These are phyloP conservation scores for Saxophila tyrrhenica DNA, from an alignment of 495 filamentous ascomycete species.

Conservation along the genomic window DNA sequence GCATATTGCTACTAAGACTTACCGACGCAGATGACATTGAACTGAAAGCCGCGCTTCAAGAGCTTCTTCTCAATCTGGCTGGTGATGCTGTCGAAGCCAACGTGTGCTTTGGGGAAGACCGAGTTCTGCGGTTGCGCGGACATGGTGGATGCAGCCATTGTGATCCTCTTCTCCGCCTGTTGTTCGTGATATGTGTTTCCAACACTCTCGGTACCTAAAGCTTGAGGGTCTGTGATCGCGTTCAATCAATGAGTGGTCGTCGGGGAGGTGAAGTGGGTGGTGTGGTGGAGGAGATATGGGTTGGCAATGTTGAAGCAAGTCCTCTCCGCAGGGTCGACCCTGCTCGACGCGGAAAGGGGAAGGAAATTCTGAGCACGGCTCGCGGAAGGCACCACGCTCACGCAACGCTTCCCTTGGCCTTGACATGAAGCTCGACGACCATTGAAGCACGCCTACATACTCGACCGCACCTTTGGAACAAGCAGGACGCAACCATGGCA, in stretches of 20 bases:
- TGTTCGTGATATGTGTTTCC: too few relatives aligned
- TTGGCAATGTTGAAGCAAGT: too few relatives aligned
- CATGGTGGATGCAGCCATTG: conserved; percentile 42
- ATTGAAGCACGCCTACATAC: not conserved
- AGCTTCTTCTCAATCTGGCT: conserved; percentile 98
- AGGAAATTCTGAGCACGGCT: not conserved
- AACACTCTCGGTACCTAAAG: too few relatives aligned
- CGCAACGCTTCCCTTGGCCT: not conserved
- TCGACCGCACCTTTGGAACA: not conserved
- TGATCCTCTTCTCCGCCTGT: not conserved
- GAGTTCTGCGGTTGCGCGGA: conserved; percentile 39
- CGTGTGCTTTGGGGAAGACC: conserved; percentile 90
- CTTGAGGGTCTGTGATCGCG: too few relatives aligned
- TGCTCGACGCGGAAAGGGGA: not conserved
- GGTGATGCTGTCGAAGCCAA: conserved; percentile 99
- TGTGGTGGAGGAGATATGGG: not conserved
- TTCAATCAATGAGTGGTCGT: not conserved
- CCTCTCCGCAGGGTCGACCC: not conserved
- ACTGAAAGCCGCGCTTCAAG: conserved; percentile 98
- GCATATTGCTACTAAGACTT: conserved; percentile 43
- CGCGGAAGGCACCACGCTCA: not conserved
- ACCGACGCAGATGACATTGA: conserved; percentile 99
- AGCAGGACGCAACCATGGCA: conserved; percentile 17
- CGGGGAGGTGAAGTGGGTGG: not conserved
- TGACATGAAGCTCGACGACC: not conserved